A percentile compares a stretch with the other conserved stretches of the same genome.
Conservation (phyloP, 192 early-diverging fungal species). For the Entomortierella lignicola region DNA sequence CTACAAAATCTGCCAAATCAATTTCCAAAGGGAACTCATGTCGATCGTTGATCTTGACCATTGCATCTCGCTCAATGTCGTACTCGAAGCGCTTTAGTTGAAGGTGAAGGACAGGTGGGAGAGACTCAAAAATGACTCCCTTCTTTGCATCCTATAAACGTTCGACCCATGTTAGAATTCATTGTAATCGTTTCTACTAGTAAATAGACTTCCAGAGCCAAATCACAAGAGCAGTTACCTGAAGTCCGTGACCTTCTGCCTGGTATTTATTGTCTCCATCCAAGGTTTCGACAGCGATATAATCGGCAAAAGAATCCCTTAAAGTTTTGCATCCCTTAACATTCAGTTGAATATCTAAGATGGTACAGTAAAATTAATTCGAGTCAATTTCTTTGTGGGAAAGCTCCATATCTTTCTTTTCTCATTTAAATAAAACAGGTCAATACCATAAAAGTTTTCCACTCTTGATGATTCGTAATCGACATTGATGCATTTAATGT, state of each 20-base stretch:
- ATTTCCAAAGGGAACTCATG: conserved; percentile 92
- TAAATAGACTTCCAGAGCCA: not conserved
- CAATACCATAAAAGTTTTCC: conserved; percentile 92
- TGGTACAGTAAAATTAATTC: not conserved
- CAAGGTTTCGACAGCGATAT: conserved; percentile 89
- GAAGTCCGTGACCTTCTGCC: conserved; percentile 94
- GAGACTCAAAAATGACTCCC: conserved; percentile 92
- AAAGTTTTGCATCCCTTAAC: conserved; percentile 94
- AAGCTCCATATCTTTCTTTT: not conserved
- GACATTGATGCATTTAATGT: conserved; percentile 94
- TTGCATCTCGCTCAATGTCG: conserved; percentile 87
- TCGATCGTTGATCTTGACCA: conserved; percentile 99
- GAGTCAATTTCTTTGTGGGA: not conserved
- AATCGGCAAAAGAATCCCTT: conserved; percentile 90
- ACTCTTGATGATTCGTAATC: conserved; percentile 94
- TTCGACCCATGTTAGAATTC: not conserved
- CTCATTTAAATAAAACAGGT: not conserved
- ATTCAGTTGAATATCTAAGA: conserved; percentile 92
- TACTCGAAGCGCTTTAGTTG: conserved; percentile 99
- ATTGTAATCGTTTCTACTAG: not conserved
- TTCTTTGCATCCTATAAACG: conserved; percentile 83
- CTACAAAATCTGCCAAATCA: conserved; percentile 87
- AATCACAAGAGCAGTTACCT: conserved; percentile 55
- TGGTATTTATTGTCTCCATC: conserved; percentile 97
- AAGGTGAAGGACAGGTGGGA: conserved; percentile 95